Conservation (phyloP, 2,329 filamentous ascomycete genomes). For the Pyricularia grisea region DNA sequence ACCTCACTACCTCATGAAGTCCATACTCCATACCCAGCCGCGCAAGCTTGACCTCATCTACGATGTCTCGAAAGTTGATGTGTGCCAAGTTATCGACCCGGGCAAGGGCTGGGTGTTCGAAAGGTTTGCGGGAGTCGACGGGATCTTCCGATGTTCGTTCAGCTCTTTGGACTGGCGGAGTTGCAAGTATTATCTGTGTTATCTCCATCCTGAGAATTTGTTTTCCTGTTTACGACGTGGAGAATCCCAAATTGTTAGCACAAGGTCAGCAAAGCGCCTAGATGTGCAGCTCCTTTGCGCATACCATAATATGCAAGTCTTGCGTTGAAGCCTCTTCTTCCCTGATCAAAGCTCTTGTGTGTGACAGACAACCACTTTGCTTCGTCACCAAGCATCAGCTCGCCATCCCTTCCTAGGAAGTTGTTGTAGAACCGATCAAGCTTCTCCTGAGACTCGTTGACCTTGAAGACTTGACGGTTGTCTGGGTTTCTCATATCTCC, state of each 20-base stretch:
- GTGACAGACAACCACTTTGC: conserved; percentile 95
- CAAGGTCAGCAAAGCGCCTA: neutral
- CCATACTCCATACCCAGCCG: conserved; percentile 61
- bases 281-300: neutral
- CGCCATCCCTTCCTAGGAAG: conserved; percentile 65
- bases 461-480: conserved; percentile 46
- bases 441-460: conserved; percentile 66
- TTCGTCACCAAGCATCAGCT: conserved; percentile 73
- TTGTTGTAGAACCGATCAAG: conserved; percentile 71
- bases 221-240: conserved; percentile 11
- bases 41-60: conserved; percentile 57
- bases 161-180: neutral
- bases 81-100: conserved; percentile 64
- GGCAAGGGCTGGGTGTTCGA: conserved; percentile 59
- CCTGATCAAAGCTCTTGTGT: conserved; percentile 97
- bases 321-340: conserved; percentile 88
- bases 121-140: conserved; percentile 44
- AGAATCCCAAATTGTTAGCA: neutral
- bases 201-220: conserved; percentile 17
- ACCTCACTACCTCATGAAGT: conserved; percentile 62
- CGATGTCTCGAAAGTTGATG: conserved; percentile 48
- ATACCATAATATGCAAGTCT: conserved; percentile 78
- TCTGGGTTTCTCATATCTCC: conserved; percentile 43
- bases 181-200: conserved; percentile 16
- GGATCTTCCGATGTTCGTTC: neutral